These are phyloP conservation scores for Dorcoceras hygrometricum DNA, from an alignment of 257 asterid genomes.

Conservation along the genomic window DNA sequence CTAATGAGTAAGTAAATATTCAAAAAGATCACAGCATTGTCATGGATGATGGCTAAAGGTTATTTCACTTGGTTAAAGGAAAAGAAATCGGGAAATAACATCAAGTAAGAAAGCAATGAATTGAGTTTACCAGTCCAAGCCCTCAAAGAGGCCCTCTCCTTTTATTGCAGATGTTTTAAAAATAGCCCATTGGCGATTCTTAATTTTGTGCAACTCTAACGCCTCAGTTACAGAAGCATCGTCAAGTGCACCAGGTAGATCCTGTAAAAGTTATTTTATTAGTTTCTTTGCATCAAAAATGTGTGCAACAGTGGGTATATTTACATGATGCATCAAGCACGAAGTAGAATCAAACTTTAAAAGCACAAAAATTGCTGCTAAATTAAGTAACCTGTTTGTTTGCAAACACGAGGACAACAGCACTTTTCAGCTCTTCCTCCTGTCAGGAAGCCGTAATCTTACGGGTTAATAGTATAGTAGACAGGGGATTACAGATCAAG, in stretches of 20 bases:
- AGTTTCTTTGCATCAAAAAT: conserved; percentile 5
- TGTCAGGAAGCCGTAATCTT: conserved; percentile 27
- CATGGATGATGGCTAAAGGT: background rate
- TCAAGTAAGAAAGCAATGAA: background rate
- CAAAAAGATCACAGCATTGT: background rate
- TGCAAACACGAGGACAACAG: conserved; percentile 44
- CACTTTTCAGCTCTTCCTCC: conserved; percentile 55
- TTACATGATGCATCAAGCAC: background rate
- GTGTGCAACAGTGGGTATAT: background rate
- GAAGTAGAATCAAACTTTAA: background rate
- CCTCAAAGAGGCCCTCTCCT: background rate
- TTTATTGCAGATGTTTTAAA: background rate
- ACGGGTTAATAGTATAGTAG: background rate
- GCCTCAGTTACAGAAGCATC: background rate
- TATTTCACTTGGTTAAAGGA: background rate
- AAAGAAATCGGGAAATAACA: background rate
- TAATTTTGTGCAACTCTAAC: background rate
- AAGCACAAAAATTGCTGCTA: background rate
- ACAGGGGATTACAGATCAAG: background rate
- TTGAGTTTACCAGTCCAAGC: background rate
- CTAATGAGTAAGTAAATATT: background rate
- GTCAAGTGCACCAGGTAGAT: background rate
- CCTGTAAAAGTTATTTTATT: background rate
- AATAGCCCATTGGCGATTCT: background rate
- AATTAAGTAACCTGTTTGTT: conserved; percentile 43